Evolutionary conservation across 1,284 basidiomycete genomes (phyloP), one percentile per base, ranked within the genome.

Genomic region (Heliocybe sulcata): DNA sequence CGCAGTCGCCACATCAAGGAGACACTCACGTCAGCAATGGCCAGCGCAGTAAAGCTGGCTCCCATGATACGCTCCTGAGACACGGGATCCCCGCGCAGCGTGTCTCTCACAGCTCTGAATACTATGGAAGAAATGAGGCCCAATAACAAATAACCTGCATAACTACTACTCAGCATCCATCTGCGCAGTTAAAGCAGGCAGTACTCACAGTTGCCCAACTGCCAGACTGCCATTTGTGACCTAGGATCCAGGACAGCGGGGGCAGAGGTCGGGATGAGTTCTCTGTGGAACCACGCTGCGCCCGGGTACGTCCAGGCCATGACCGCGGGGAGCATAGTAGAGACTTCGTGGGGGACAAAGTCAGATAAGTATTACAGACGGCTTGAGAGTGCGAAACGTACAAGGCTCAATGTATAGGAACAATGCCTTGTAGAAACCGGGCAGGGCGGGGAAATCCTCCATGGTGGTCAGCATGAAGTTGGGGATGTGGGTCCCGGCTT

Each of bases 21-120:
- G 27, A 19, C 12, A 73, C 84, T 67, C 60, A 90, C 88, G 69
- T 91, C 87, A 45, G 84, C 88, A 57, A 89, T 73, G 1, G 83
- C 85, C 45, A 90, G 75, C 3, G 84, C 83, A 25, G 76, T 72
- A 56, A 90, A 72, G 55, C 76, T 76, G 2, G 86, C 78, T 4
- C 85, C 85, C 10, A 90, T 62, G 53, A 90, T 82, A 51, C 80
- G 79, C 64, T 90, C 87, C 65, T 90, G 87, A 0, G 81, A 80
- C 35, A 69, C 73, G 6, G 78, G 80, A 62, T 88, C 78, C 52
- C 77, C 64, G 0, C 77, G 77, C 9, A 90, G 65, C 1, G 83
- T 73, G 61, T 87, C 82, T 53, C 85, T 72, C 45, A 87, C 75
- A 1, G 85, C 84, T 33, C 87, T 80, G 63, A 90, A 87, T 2